Evolutionary conservation across 1,139 yeast genomes (phyloP).

Genomic region (Geotrichum phurueaensis): DNA sequence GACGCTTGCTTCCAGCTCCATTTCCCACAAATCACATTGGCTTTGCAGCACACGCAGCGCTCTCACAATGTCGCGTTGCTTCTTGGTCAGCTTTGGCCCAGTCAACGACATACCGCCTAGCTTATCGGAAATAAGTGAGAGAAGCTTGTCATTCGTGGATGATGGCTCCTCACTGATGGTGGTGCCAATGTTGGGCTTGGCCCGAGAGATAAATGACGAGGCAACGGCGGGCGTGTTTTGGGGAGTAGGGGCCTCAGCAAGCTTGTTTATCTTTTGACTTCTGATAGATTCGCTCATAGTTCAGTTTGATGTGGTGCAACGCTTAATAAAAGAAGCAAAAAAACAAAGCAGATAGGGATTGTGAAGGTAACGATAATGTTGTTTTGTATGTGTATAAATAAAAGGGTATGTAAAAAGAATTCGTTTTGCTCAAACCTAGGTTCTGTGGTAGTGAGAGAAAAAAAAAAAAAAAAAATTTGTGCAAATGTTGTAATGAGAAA

Average conservation of each 20-base stretch:
- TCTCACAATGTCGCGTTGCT: constrained; percentile 47
- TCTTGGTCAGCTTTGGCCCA: neutral
- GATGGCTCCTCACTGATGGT: neutral
- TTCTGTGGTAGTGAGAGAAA: too few species aligned
- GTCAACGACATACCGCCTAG: constrained; percentile 48
- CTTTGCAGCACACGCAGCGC: constrained; percentile 80
- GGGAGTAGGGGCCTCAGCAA: constrained; percentile 95
- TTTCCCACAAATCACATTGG: constrained; percentile 75
- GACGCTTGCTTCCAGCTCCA: constrained; percentile 84
- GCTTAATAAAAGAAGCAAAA: too few species aligned
- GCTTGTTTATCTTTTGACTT: constrained; percentile 56
- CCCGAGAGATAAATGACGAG: constrained; percentile 57
- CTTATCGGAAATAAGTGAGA: constrained; percentile 45
- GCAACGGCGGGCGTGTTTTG: constrained; percentile 95
- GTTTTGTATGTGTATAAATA: too few species aligned
- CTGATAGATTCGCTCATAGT: constrained; percentile 64
- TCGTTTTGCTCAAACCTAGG: too few species aligned
- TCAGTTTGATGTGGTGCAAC: neutral
- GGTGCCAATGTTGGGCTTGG: constrained; percentile 21
- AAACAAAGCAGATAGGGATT: too few species aligned
- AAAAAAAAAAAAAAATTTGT: too few species aligned
- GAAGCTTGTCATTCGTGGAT: neutral
- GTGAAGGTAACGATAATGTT: too few species aligned
- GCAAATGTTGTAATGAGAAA: too few species aligned
- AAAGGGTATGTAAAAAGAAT: too few species aligned